Conservation (phyloP, 805 yeast genomes). For the Schwanniomyces vanrijiae region DNA sequence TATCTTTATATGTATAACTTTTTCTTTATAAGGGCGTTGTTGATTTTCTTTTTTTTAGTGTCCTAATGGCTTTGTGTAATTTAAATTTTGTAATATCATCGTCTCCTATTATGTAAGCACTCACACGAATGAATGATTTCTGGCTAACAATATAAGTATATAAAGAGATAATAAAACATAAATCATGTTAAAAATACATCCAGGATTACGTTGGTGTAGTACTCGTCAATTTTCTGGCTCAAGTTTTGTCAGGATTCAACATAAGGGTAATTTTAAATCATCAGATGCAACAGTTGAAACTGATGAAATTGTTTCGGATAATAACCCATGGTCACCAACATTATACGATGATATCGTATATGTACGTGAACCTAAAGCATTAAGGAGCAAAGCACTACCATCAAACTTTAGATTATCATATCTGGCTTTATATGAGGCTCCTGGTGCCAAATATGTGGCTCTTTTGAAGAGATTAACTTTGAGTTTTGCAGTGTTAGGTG, state of each 20-base stretch:
- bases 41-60: constrained; percentile 5
- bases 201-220: background rate
- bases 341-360: constrained; percentile 43
- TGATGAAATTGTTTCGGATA: constrained; percentile 40
- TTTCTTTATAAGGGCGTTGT: constrained; percentile 6
- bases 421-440: constrained; percentile 64
- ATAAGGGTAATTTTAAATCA: constrained; percentile 19
- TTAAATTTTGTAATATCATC: constrained; percentile 1
- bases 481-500: constrained; percentile 60
- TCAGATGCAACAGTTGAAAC: constrained; percentile 38
- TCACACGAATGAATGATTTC: background rate
- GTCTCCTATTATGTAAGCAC: constrained; percentile 2
- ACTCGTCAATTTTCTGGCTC: background rate
- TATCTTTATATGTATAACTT: background rate
- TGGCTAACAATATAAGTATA: background rate
- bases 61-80: constrained; percentile 4
- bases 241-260: constrained; percentile 7
- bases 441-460: constrained; percentile 60
- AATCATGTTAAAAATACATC: background rate
- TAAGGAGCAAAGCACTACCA: constrained; percentile 48
- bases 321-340: constrained; percentile 49
- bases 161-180: background rate
- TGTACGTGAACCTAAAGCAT: constrained; percentile 41
- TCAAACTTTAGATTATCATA: constrained; percentile 54
- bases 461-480: constrained; percentile 61